Evolutionary conservation across 2,329 filamentous ascomycete genomes (phyloP).

Genomic region (Lasiodiplodia sp.): DNA sequence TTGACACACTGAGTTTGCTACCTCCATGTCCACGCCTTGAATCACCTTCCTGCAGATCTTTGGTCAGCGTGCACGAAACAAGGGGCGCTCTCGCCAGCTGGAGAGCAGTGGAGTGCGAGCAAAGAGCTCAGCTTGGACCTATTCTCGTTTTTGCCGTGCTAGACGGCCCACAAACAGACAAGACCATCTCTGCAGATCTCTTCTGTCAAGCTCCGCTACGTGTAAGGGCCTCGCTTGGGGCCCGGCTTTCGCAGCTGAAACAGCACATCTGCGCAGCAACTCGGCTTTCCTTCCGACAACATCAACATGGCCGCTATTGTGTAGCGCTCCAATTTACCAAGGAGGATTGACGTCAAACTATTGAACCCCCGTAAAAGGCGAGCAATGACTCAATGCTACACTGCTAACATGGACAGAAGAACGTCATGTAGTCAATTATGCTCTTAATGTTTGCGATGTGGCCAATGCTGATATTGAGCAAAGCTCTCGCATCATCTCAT

Average conservation of each 20-base stretch:
- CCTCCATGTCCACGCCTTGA: not conserved
- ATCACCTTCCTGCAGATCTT: constrained; percentile 2
- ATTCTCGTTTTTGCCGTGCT: not conserved
- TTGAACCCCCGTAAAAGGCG: not conserved
- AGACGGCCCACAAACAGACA: not conserved
- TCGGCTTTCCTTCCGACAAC: not conserved
- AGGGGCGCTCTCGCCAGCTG: not conserved
- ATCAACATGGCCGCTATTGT: not conserved
- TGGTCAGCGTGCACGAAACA: not conserved
- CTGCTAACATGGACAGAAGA: not conserved
- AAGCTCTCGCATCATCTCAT: not conserved
- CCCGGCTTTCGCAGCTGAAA: not conserved
- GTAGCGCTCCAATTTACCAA: not conserved
- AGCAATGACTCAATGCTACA: not conserved
- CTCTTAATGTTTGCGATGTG: not conserved
- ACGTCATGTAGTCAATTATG: not conserved
- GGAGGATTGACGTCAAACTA: not conserved
- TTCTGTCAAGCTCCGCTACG: not conserved
- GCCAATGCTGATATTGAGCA: not conserved
- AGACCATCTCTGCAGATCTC: not conserved
- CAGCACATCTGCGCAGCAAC: not conserved
- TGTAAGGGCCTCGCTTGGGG: not conserved
- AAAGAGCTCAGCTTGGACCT: not conserved
- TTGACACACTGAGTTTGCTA: not conserved
- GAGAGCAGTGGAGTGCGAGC: not conserved